These are phyloP conservation scores for Chaetomium globosum DNA, from an alignment of 2,329 filamentous ascomycete genomes.

Conservation along the genomic window DNA sequence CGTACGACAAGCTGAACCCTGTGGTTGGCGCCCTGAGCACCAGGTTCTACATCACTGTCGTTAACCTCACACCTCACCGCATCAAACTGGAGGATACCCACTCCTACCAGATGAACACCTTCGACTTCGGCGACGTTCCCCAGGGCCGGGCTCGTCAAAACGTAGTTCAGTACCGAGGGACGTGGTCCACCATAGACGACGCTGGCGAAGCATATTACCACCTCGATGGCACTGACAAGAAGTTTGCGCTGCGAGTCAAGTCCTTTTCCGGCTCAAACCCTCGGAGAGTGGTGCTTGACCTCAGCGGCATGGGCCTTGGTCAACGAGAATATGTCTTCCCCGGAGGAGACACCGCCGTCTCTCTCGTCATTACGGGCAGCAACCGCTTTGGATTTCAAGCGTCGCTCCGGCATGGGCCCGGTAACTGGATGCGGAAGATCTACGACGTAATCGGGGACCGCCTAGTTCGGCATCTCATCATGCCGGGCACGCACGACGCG, in stretches of 20 bases:
- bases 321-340: slow-evolving; percentile 43
- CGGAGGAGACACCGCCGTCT: slow-evolving; percentile 39
- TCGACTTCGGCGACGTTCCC: slow-evolving; percentile 42
- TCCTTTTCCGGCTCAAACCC: slow-evolving; percentile 39
- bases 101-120: slow-evolving; percentile 41
- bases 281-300: slow-evolving; percentile 38
- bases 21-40: slow-evolving; percentile 16
- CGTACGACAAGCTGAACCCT: slow-evolving; percentile 27
- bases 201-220: slow-evolving; percentile 42
- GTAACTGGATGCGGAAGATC: slow-evolving; percentile 42
- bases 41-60: slow-evolving; percentile 42
- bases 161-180: slow-evolving; percentile 37
- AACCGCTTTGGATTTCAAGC: slow-evolving; percentile 41
- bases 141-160: slow-evolving; percentile 42
- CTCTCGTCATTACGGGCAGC: slow-evolving; percentile 44
- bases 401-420: slow-evolving; percentile 38
- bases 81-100: slow-evolving; percentile 39
- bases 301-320: slow-evolving; percentile 41
- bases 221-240: slow-evolving; percentile 40
- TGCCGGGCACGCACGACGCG: slow-evolving; percentile 54
- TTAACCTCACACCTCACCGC: slow-evolving; percentile 43
- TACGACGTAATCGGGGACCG: slow-evolving; percentile 44
- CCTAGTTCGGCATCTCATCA: slow-evolving; percentile 49
- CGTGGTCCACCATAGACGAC: slow-evolving; percentile 28
- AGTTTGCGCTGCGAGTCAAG: slow-evolving; percentile 40